Evolutionary conservation across 306 rosid species (phyloP).

Genomic region (Rubus parviflorus): DNA sequence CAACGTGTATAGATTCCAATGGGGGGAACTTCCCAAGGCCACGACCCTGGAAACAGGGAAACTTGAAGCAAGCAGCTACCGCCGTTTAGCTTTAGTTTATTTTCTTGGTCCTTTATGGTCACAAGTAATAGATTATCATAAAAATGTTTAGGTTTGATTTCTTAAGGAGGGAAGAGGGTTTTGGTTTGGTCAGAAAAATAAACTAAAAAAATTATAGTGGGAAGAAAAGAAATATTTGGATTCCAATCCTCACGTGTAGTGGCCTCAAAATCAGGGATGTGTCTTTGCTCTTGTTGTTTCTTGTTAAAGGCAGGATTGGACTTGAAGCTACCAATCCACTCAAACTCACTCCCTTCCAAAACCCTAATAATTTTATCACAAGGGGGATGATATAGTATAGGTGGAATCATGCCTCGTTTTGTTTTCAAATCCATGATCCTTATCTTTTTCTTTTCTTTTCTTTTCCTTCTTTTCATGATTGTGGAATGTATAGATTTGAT

Average conservation of each 20-base stretch:
- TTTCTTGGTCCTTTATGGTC: conserved; percentile 5
- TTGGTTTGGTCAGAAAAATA: conserved; percentile 30
- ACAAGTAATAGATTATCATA: background rate
- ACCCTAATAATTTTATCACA: conserved; percentile 36
- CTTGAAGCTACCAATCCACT: conserved; percentile 51
- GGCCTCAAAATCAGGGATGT: conserved; percentile 83
- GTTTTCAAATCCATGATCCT: background rate
- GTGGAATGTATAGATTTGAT: conserved; percentile 49
- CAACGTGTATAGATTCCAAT: conserved; percentile 4
- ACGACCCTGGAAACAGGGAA: conserved; percentile 9
- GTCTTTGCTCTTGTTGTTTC: conserved; percentile 31
- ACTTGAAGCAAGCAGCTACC: background rate
- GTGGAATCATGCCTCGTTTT: conserved; percentile 29
- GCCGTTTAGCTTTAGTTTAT: background rate
- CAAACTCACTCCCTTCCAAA: conserved; percentile 23
- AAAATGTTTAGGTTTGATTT: background rate
- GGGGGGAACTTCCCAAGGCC: background rate
- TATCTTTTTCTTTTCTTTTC: background rate
- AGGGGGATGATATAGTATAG: conserved; percentile 26
- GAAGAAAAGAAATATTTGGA: conserved; percentile 23
- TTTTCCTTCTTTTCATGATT: conserved; percentile 63
- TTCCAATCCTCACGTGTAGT: conserved; percentile 72
- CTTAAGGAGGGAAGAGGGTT: conserved; percentile 9
- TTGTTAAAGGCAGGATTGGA: conserved; percentile 18
- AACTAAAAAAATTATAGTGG: background rate